These are phyloP conservation scores for Aspergillus ustus DNA, from an alignment of 2,329 filamentous ascomycete species.

Conservation along the genomic window DNA sequence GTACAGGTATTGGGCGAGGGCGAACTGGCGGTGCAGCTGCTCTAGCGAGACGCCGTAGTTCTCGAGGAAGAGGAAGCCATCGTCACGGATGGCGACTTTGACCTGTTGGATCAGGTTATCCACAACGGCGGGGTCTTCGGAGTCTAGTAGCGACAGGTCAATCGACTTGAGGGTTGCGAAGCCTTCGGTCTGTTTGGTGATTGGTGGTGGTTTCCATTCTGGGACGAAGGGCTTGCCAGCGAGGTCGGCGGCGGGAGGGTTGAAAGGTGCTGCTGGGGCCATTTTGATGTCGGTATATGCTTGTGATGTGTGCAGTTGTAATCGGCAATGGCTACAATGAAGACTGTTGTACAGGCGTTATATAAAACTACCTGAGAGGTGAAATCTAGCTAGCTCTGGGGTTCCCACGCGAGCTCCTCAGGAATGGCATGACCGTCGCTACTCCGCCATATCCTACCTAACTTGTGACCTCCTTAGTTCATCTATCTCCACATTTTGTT, in stretches of 20 bases:
- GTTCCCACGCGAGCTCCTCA: neutral
- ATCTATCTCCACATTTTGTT: neutral
- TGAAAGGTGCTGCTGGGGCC: slow-evolving; percentile 44
- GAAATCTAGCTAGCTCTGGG: neutral
- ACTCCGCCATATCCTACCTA: neutral
- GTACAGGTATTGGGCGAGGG: slow-evolving; percentile 56
- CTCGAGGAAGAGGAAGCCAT: slow-evolving; percentile 54
- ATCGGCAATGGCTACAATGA: neutral
- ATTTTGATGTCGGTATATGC: slow-evolving; percentile 16
- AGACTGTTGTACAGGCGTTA: neutral
- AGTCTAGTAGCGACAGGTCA: slow-evolving; percentile 51
- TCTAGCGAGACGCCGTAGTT: slow-evolving; percentile 57
- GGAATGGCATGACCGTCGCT: too few species aligned
- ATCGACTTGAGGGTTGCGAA: slow-evolving; percentile 51
- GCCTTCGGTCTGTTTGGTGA: slow-evolving; percentile 51
- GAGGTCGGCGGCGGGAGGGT: slow-evolving; percentile 44
- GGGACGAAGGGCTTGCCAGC: slow-evolving; percentile 50
- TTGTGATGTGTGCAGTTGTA: neutral
- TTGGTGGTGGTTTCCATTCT: slow-evolving; percentile 50
- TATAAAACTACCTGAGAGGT: neutral
- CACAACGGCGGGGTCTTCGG: slow-evolving; percentile 48
- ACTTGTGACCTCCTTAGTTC: too few species aligned
- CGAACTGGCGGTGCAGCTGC: slow-evolving; percentile 56
- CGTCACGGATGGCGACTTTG: slow-evolving; percentile 50
- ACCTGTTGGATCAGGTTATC: slow-evolving; percentile 50